Evolutionary conservation across 2,329 filamentous ascomycete genomes (phyloP).

Genomic region (Ceratocystis harringtonii): DNA sequence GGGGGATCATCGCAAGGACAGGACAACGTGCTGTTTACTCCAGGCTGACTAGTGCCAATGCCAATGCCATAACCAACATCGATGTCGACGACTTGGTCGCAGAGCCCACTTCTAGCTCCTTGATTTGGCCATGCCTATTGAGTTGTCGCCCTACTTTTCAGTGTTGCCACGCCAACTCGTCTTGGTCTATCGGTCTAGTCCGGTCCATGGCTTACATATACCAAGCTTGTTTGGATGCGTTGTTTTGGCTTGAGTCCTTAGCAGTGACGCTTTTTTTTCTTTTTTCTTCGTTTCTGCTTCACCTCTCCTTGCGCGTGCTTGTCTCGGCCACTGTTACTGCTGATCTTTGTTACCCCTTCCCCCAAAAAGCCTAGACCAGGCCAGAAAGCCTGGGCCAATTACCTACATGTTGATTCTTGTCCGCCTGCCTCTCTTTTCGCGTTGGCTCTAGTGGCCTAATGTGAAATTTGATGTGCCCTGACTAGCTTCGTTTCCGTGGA

Average conservation of each 20-base stretch:
- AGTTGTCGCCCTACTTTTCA: neutral
- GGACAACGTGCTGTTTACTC: neutral
- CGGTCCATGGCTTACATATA: neutral
- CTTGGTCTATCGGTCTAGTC: neutral
- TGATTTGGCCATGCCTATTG: neutral
- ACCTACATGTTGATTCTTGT: neutral
- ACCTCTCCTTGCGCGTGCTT: neutral
- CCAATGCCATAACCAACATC: no score
- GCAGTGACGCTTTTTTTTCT: neutral
- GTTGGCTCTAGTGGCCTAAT: neutral
- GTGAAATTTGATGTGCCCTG: conserved; percentile 6
- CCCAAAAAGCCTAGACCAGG: neutral
- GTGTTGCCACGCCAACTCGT: neutral
- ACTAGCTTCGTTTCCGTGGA: neutral
- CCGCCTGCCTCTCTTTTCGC: neutral
- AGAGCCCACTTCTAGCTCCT: no score
- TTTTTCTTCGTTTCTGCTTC: neutral
- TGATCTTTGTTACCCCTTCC: neutral
- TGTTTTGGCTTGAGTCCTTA: neutral
- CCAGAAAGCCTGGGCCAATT: neutral
- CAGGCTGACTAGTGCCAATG: no score
- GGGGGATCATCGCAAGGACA: no score
- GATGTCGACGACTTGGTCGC: no score
- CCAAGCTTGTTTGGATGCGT: neutral
- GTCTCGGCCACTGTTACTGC: neutral